Evolutionary conservation across 176 grass and related monocot species (phyloP), one percentile per base, ranked within the genome.

Genomic region (Tillandsia leiboldiana): DNA sequence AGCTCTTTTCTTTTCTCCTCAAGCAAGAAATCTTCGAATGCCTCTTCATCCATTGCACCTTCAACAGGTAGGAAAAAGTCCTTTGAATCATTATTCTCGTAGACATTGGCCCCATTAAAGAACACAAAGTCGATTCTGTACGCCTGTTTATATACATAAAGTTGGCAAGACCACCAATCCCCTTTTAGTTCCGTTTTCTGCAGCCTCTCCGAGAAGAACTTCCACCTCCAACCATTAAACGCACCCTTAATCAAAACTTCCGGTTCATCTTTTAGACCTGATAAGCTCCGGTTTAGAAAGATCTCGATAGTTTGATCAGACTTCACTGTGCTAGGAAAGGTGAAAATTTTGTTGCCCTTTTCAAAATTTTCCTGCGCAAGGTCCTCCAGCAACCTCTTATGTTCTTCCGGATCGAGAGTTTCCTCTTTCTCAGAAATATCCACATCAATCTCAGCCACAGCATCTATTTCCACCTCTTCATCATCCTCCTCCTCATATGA

Each of bases 121-220:
- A 97, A 97, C n/a, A 97, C 94, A 65, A 92, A 97, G 76, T 97
- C 94, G 66, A 97, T 72, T 84, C 79, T 83, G 67, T 90, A 97
- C 70, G 94, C 89, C 65, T 97, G 86, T 62, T 97, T 90, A 65
- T 86, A 89, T 58, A 97, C 83, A 70, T 82, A 87, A 42, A 97
- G 83, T 83, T 86, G 86, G 63, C 86, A 97, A 53, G 77, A 90
- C 89, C 89, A 97, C 89, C 94, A 97, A 77, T 97, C 89, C 53
- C 89, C 89, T 23, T n/a, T 59, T 81, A 90, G 74, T 49, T 88
- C 82, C 11, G 89, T 81, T 90, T 77, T 93, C 63, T 80, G 68
- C 79, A 97, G 20, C 13, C 68, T 97, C 59, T 87, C 84, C 27
- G 84, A 80, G 56, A 97, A 97, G 70, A 50, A 66, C 5, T 97